Conservation (phyloP, 805 yeast species). For the Sugiyamaella boreocaroliniensis region DNA sequence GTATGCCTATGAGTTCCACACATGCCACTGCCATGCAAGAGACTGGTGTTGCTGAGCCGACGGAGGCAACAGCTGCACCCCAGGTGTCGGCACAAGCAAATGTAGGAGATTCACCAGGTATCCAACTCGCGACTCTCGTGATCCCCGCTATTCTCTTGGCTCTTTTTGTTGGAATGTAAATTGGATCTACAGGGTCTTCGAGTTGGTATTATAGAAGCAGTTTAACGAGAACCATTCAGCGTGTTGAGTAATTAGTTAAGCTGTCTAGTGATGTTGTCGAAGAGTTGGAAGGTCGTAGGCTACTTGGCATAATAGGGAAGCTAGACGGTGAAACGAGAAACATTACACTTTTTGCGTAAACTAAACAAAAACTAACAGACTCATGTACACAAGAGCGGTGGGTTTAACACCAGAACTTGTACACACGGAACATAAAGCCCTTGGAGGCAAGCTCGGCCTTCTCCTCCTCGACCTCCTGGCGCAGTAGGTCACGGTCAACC, state of each 20-base stretch:
- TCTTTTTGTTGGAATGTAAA: background rate
- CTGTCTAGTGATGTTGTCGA: too few relatives aligned
- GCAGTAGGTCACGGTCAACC: slow-evolving; percentile 45
- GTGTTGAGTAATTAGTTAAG: too few relatives aligned
- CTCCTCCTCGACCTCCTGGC: slow-evolving; percentile 48
- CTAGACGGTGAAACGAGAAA: background rate
- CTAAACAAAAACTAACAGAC: background rate
- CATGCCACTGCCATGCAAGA: background rate
- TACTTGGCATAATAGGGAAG: too few relatives aligned
- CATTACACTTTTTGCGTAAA: background rate
- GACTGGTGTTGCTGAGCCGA: background rate
- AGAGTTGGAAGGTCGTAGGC: too few relatives aligned
- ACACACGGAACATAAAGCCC: slow-evolving; percentile 43
- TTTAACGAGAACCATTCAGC: too few relatives aligned
- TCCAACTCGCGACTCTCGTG: background rate
- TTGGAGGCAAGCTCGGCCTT: slow-evolving; percentile 35
- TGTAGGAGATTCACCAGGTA: background rate
- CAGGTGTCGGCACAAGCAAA: background rate
- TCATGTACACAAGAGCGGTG: background rate
- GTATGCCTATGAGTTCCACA: too few relatives aligned
- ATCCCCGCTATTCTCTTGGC: background rate
- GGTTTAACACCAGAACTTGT: slow-evolving; percentile 41
- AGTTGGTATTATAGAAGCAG: too few relatives aligned
- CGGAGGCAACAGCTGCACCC: background rate
- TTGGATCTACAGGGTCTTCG: too few relatives aligned